Conservation (phyloP, 2,329 filamentous ascomycete species). For the Fusarium irregulare region DNA sequence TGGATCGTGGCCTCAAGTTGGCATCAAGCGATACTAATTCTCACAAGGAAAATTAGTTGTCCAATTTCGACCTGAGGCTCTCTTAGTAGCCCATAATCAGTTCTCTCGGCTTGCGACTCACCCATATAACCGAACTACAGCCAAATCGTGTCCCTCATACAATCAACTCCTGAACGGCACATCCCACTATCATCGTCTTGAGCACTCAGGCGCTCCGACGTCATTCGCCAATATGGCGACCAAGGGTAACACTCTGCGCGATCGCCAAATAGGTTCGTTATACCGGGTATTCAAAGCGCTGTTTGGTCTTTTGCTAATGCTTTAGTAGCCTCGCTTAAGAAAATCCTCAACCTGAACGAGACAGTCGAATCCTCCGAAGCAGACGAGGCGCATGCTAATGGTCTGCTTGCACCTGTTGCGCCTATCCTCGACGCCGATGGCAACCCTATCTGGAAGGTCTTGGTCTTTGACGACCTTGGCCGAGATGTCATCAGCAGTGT, state of each 20-base stretch:
- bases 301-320: slow-evolving; percentile 10
- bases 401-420: slow-evolving; percentile 74
- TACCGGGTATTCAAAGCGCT: neutral
- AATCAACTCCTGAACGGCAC: slow-evolving; percentile 28
- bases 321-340: slow-evolving; percentile 83
- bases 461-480: slow-evolving; percentile 92
- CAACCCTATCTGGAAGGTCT: slow-evolving; percentile 96
- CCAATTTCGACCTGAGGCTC: neutral
- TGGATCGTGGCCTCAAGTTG: slow-evolving; percentile 46
- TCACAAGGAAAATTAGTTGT: slow-evolving; percentile 8
- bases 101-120: neutral
- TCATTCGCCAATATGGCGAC: slow-evolving; percentile 56
- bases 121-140: neutral
- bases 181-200: slow-evolving; percentile 42
- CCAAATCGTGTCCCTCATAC: slow-evolving; percentile 10
- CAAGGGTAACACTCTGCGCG: slow-evolving; percentile 60
- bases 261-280: slow-evolving; percentile 61
- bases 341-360: slow-evolving; percentile 94
- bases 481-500: slow-evolving; percentile 98
- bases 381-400: slow-evolving; percentile 73
- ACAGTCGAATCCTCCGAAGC: slow-evolving; percentile 68
- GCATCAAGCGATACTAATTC: slow-evolving; percentile 32
- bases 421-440: slow-evolving; percentile 87
- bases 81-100: neutral
- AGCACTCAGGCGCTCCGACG: slow-evolving; percentile 32